Evolutionary conservation across 2,329 filamentous ascomycete species (phyloP).

Genomic region (Apiospora marii): DNA sequence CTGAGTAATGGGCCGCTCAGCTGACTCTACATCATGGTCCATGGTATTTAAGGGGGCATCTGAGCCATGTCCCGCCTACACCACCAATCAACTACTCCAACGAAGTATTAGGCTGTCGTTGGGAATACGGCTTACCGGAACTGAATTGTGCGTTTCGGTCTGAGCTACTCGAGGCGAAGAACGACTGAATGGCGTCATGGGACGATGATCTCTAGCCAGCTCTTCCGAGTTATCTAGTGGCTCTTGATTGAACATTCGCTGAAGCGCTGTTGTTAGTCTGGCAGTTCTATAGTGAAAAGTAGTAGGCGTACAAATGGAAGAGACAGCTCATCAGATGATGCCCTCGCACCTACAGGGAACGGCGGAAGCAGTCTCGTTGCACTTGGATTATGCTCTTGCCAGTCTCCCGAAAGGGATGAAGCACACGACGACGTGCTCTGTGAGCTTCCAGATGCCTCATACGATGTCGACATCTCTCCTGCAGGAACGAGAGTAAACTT

Average conservation of each 20-base stretch:
- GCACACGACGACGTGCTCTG: background rate
- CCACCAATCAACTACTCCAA: slow-evolving; percentile 37
- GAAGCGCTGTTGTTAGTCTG: slow-evolving; percentile 27
- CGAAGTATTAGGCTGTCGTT: background rate
- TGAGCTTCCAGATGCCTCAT: slow-evolving; percentile 11
- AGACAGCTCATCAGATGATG: slow-evolving; percentile 38
- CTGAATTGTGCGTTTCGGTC: slow-evolving; percentile 29
- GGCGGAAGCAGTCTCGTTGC: slow-evolving; percentile 39
- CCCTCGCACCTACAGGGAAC: slow-evolving; percentile 38
- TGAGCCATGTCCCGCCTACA: background rate
- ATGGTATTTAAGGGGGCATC: background rate
- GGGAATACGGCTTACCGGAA: slow-evolving; percentile 30
- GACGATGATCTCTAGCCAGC: slow-evolving; percentile 30
- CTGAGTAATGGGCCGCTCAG: slow-evolving; percentile 34
- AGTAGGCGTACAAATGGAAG: slow-evolving; percentile 38
- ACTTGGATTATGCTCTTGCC: background rate
- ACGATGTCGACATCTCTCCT: background rate
- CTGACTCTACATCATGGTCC: slow-evolving; percentile 31
- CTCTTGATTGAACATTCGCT: background rate
- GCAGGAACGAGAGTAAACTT: background rate
- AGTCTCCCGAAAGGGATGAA: background rate
- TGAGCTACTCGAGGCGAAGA: slow-evolving; percentile 33
- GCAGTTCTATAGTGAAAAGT: background rate
- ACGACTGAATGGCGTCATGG: slow-evolving; percentile 36
- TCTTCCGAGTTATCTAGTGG: background rate